Percentiles rank a stretch among this genome's conserved stretches.
These are phyloP conservation scores for Botrytis tulipae DNA, from an alignment of 2,329 filamentous ascomycete genomes.

Conservation along the genomic window DNA sequence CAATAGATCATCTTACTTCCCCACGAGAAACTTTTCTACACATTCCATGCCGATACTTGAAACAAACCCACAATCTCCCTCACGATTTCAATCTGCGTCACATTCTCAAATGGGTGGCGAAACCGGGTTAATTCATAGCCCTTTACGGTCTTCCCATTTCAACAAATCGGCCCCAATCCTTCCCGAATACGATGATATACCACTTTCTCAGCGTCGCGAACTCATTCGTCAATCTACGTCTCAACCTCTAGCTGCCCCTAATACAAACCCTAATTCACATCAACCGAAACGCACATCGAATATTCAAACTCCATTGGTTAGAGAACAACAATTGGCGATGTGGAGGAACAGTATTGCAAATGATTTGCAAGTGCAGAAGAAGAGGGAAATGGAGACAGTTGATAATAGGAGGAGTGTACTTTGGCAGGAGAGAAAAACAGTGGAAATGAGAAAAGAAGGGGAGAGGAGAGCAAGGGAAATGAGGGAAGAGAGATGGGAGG, in stretches of 20 bases:
- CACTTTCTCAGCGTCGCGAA: slow-evolving; percentile 65
- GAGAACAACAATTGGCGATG: slow-evolving; percentile 60
- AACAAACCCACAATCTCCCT: slow-evolving; percentile 26
- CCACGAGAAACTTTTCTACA: slow-evolving; percentile 5
- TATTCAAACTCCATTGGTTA: slow-evolving; percentile 44
- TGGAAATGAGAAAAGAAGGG: slow-evolving; percentile 57
- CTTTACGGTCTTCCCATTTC: neutral
- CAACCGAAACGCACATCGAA: slow-evolving; percentile 51
- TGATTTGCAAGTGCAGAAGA: slow-evolving; percentile 50
- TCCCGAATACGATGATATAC: slow-evolving; percentile 62
- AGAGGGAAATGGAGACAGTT: slow-evolving; percentile 41
- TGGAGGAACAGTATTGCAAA: slow-evolving; percentile 66
- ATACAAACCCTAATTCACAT: slow-evolving; percentile 50
- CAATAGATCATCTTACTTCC: slow-evolving; percentile 30
- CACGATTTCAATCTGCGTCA: neutral
- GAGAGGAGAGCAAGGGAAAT: slow-evolving; percentile 56
- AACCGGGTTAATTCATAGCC: slow-evolving; percentile 42
- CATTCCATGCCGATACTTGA: slow-evolving; percentile 24
- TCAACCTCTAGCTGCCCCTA: slow-evolving; percentile 29
- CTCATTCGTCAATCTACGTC: slow-evolving; percentile 49
- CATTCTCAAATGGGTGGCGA: slow-evolving; percentile 40
- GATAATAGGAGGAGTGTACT: slow-evolving; percentile 55
- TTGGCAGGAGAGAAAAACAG: slow-evolving; percentile 54
- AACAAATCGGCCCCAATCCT: slow-evolving; percentile 31
- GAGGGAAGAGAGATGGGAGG: slow-evolving; percentile 63